Percentiles rank a stretch among this genome's conserved stretches.
Evolutionary conservation across 176 grass and related monocot species (phyloP).

Genomic region (Lolium perenne): DNA sequence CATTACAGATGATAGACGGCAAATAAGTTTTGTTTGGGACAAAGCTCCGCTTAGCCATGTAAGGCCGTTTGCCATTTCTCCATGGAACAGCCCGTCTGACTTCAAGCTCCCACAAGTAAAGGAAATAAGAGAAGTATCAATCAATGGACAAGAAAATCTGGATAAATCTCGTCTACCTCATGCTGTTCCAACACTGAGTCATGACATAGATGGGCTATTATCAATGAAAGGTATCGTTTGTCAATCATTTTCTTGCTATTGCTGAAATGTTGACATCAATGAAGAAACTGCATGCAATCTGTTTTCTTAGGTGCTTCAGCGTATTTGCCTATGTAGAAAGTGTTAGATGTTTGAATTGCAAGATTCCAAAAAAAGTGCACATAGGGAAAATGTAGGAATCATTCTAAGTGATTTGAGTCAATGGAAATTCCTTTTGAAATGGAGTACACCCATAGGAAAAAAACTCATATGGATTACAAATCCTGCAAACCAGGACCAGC

Average conservation of each 20-base stretch:
- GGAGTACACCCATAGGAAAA: background rate
- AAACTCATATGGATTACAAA: background rate
- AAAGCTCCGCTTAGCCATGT: conserved; percentile 58
- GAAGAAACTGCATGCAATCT: conserved; percentile 2
- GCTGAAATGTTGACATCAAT: conserved; percentile 14
- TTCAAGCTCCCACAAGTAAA: conserved; percentile 65
- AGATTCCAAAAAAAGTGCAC: background rate
- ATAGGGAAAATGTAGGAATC: background rate
- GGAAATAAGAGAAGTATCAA: conserved; percentile 60
- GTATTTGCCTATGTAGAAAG: background rate
- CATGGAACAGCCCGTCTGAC: conserved; percentile 66
- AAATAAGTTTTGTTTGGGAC: conserved; percentile 92
- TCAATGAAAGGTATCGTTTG: conserved; percentile 58
- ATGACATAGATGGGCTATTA: conserved; percentile 61
- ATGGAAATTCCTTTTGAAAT: background rate
- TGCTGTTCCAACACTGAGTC: conserved; percentile 47
- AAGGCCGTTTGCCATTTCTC: conserved; percentile 56
- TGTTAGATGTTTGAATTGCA: background rate
- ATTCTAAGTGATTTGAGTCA: background rate
- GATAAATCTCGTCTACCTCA: conserved; percentile 46
- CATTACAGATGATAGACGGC: conserved; percentile 75
- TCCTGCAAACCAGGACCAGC: background rate
- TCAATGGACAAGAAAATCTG: conserved; percentile 63
- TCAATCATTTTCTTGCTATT: conserved; percentile 45
- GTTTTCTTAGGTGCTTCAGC: conserved; percentile 27